Conservation (phyloP, 257 asterid species). For the Linderniella brevidens region DNA sequence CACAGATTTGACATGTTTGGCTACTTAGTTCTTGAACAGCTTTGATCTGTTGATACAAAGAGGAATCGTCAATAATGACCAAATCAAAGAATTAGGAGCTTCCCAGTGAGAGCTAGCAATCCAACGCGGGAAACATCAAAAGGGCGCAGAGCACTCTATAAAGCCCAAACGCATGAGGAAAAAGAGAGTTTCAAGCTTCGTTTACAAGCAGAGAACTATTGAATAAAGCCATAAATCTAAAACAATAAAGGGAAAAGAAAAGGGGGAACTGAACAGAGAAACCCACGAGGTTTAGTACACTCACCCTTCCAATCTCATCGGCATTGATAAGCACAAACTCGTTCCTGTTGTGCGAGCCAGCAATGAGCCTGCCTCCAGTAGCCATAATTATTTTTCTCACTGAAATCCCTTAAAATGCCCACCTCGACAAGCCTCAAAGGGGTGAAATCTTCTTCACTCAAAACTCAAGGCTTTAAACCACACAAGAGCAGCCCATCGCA, state of each 20-base stretch:
- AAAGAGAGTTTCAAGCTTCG: too few relatives aligned
- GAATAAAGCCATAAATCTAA: background rate
- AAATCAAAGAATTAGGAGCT: background rate
- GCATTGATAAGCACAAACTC: conserved; percentile 4
- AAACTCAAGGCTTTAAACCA: too few relatives aligned
- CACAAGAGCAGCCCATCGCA: too few relatives aligned
- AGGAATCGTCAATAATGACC: background rate
- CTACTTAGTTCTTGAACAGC: conserved; percentile 15
- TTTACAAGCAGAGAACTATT: too few relatives aligned
- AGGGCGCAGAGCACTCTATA: too few relatives aligned
- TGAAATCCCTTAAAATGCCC: background rate
- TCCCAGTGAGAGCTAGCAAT: too few relatives aligned
- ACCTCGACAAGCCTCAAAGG: background rate
- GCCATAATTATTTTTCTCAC: background rate
- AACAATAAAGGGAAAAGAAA: background rate
- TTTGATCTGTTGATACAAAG: background rate
- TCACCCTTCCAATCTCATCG: conserved; percentile 1
- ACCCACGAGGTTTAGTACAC: background rate
- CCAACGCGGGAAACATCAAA: too few relatives aligned
- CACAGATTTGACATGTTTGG: conserved; percentile 59
- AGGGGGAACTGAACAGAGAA: background rate
- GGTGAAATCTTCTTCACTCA: too few relatives aligned
- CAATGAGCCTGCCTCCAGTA: conserved; percentile 3
- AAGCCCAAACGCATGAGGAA: too few relatives aligned
- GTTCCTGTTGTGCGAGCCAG: background rate